Conservation (phyloP, 2,329 filamentous ascomycete species). For the Hypocrella siamensis region DNA sequence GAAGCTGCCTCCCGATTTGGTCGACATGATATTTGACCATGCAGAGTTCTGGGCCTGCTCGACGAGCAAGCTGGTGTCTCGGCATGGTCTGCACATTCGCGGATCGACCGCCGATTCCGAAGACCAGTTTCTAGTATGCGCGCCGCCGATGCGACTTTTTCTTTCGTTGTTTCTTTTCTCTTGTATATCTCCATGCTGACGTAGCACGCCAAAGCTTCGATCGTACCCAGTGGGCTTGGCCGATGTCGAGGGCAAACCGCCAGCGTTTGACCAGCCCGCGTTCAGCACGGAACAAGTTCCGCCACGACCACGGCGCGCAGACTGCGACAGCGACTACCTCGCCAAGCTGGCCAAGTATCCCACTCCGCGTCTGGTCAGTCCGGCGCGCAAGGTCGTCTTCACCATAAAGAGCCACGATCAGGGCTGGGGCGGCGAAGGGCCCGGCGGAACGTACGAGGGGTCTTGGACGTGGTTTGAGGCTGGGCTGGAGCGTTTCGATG, state of each 20-base stretch:
- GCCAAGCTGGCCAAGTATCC: constrained; percentile 20
- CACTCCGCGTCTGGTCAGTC: constrained; percentile 24
- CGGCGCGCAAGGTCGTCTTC: constrained; percentile 47
- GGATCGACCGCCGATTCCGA: constrained; percentile 11
- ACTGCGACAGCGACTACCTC: constrained; percentile 15
- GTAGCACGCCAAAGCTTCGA: too few relatives aligned
- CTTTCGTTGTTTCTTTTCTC: too few relatives aligned
- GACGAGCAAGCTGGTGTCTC: constrained; percentile 15
- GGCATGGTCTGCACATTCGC: constrained; percentile 9
- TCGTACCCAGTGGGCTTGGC: constrained; percentile 22
- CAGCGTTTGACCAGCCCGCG: constrained; percentile 11
- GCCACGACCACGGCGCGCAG: constrained; percentile 11
- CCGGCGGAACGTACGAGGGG: constrained; percentile 23
- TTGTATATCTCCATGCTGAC: background rate
- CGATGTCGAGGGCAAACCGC: constrained; percentile 10
- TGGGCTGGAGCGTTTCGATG: constrained; percentile 40
- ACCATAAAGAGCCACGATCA: constrained; percentile 41
- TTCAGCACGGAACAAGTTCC: constrained; percentile 15
- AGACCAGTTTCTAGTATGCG: constrained; percentile 18
- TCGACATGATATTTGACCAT: constrained; percentile 39
- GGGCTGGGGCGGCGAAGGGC: constrained; percentile 30
- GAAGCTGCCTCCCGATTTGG: constrained; percentile 35
- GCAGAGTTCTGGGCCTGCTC: constrained; percentile 49
- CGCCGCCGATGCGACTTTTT: background rate
- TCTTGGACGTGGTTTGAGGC: constrained; percentile 51